Percentiles rank a stretch among this genome's conserved stretches.
Conservation (phyloP, 495 filamentous ascomycete genomes). For the Aspergillus coremiiformis region DNA sequence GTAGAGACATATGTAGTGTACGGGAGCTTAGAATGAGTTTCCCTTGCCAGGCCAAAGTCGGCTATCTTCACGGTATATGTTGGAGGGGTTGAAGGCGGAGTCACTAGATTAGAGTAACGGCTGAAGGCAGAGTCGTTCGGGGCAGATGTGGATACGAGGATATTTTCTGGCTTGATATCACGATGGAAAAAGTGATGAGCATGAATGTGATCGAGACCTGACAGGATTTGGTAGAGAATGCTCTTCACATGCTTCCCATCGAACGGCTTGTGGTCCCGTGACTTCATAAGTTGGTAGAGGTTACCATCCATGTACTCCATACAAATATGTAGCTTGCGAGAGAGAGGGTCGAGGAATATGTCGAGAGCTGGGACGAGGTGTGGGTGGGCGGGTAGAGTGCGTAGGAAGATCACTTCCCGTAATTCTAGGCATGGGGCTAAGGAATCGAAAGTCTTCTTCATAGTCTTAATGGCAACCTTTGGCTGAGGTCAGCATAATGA, state of each 20-base stretch:
- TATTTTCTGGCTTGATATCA: conserved; percentile 99
- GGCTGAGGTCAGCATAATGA: conserved; percentile 18
- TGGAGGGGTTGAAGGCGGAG: conserved; percentile 88
- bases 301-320: conserved; percentile 99
- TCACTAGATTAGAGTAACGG: conserved; percentile 87
- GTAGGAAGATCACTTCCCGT: conserved; percentile 92
- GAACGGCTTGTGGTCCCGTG: conserved; percentile 86
- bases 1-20: conserved; percentile 99
- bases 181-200: conserved; percentile 97
- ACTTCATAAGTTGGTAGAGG: conserved; percentile 97
- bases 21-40: conserved; percentile 90
- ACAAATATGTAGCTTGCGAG: conserved; percentile 90
- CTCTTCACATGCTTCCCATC: conserved; percentile 93
- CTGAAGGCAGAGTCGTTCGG: conserved; percentile 79
- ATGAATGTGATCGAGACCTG: conserved; percentile 94
- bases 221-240: conserved; percentile 93
- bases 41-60: conserved; percentile 95
- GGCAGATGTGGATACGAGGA: conserved; percentile 89
- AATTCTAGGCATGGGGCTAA: conserved; percentile 84
- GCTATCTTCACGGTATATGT: conserved; percentile 97
- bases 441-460: conserved; percentile 99
- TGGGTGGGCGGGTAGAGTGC: conserved; percentile 74
- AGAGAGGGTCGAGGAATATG: conserved; percentile 96
- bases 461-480: conserved; percentile 97
- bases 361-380: conserved; percentile 96